A percentile compares a stretch with the other conserved stretches of the same genome.
Conservation (phyloP, 2,329 filamentous ascomycete genomes). For the Penicillium sp. region DNA sequence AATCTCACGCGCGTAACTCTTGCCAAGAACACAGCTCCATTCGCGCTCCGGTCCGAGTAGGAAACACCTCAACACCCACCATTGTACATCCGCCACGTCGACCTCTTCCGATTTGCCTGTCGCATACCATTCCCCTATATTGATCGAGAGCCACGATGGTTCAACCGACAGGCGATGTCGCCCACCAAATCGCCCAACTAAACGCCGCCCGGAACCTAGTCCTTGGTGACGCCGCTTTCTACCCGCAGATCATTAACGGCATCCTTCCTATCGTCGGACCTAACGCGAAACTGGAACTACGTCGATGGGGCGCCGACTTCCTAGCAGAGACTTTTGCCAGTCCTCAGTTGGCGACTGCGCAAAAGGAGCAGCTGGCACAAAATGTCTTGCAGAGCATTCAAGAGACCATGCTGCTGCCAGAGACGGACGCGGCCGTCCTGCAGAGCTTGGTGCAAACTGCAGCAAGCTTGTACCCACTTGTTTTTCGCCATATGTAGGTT, state of each 20-base stretch:
- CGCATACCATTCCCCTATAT: constrained; percentile 12
- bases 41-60: constrained; percentile 6
- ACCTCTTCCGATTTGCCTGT: neutral
- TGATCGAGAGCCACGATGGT: constrained; percentile 50
- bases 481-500: constrained; percentile 93
- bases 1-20: constrained; percentile 9
- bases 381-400: constrained; percentile 76
- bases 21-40: constrained; percentile 8
- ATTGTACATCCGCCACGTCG: constrained; percentile 1
- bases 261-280: constrained; percentile 89
- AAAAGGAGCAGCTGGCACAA: constrained; percentile 78
- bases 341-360: constrained; percentile 72
- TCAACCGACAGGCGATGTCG: constrained; percentile 57
- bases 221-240: constrained; percentile 81
- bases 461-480: constrained; percentile 88
- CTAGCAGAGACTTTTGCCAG: constrained; percentile 94
- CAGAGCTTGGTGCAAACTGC: constrained; percentile 85
- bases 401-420: constrained; percentile 67
- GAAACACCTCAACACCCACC: constrained; percentile 4
- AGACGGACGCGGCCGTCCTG: constrained; percentile 76
- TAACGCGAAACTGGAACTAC: constrained; percentile 72
- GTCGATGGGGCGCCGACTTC: constrained; percentile 95
- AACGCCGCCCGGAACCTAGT: constrained; percentile 88
- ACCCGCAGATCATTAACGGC: constrained; percentile 86
- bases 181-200: constrained; percentile 82